Base-by-base conservation (phyloP, 805 yeast species). In the Naumovozyma dairenensis region DNA sequence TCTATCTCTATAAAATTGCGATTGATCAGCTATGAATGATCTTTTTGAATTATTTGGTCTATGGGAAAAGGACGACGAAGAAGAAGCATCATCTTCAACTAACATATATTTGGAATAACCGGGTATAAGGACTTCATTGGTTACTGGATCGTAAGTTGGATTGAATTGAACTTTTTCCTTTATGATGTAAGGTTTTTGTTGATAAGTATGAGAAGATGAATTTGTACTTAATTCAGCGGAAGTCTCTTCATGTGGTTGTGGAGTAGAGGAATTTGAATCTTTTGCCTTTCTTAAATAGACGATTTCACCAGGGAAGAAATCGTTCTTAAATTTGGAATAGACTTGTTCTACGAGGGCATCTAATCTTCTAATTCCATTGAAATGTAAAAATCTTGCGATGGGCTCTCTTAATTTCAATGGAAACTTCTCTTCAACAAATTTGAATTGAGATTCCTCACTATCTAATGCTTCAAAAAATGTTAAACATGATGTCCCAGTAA, bases 391-490 rank as follows among this genome's bases (percentile, higher is more conserved):
- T 44, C 94, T 63, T 16, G 93, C 71, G n/a, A 92, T 81, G 8
- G 96, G 98, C 49, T 84, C 96, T 49, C 86, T 78, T 35, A 87
- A 68, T 27, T 93, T 80, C 45, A 89, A 93, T 4, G 98, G 98
- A 55, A 92, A 92, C 49, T 73, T 71, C 35, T 69, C 65, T 49
- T 86, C 94, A 33, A 89, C 85, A 40, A 72, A 74, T 35, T 59
- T 55, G 50, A 73, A 66, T 52, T 74, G 79, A 35, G 62, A 64
- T 42, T 71, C 69, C 60, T 89, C 98, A 38, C 81, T 76, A 34
- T 75, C 74, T 29, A 74, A 66, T 0, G 97, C 98, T 49, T 92
- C 93, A 55, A 87, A 87, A 55, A 72, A 92, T 1, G 96, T 84
- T 37, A 89, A 67, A 48, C 93, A 80, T 13, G 96, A 80, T 49